These are phyloP conservation scores for Fusarium sarcochroum DNA, from an alignment of 2,329 filamentous ascomycete genomes.

Conservation along the genomic window DNA sequence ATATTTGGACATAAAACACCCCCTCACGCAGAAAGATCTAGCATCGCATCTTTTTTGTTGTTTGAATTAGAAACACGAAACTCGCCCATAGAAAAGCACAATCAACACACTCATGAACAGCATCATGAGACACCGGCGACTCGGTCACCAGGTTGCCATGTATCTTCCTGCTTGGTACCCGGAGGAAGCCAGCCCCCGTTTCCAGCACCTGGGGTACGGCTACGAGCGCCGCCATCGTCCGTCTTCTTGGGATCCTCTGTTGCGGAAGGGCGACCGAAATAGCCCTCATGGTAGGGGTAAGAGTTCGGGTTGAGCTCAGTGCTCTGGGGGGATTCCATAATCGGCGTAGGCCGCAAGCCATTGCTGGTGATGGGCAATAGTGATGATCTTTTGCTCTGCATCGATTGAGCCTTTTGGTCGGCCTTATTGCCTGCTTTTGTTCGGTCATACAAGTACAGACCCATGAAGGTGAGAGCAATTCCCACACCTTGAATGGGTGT, in stretches of 20 bases:
- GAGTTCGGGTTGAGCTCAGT: conserved; percentile 50
- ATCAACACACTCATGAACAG: background rate
- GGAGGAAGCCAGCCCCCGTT: conserved; percentile 76
- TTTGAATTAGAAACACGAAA: conserved; percentile 20
- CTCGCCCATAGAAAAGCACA: conserved; percentile 3
- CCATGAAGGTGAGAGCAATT: conserved; percentile 89
- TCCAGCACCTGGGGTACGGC: conserved; percentile 59
- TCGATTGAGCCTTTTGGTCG: conserved; percentile 81
- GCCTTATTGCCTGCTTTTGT: conserved; percentile 90
- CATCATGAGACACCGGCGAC: conserved; percentile 44
- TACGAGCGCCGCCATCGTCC: conserved; percentile 62
- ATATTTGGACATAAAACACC: conserved; percentile 20
- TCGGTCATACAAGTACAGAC: conserved; percentile 95
- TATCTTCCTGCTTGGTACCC: conserved; percentile 88
- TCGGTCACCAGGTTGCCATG: conserved; percentile 71
- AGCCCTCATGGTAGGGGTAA: conserved; percentile 63
- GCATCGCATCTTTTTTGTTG: conserved; percentile 17
- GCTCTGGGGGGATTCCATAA: conserved; percentile 42
- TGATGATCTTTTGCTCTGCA: conserved; percentile 55
- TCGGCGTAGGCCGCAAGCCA: conserved; percentile 38
- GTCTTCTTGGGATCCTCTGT: conserved; percentile 68
- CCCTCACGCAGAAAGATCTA: conserved; percentile 19
- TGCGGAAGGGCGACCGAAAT: conserved; percentile 54
- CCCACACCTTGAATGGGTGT: conserved; percentile 86
- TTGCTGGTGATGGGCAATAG: conserved; percentile 76